Evolutionary conservation across 257 asterid species (phyloP).

Genomic region (Solanum paucissectum): DNA sequence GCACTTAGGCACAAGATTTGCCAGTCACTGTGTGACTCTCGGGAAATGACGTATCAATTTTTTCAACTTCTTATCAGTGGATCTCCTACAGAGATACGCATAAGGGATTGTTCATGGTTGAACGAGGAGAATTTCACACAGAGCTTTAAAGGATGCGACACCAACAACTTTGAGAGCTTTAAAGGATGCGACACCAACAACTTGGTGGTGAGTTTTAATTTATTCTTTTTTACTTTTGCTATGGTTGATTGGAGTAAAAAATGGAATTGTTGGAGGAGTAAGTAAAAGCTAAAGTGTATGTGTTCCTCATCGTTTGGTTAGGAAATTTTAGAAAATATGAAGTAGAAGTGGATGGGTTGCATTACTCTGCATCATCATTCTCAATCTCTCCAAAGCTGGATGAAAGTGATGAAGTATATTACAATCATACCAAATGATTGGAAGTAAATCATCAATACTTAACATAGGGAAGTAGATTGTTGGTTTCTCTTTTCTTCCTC

Average conservation of each 20-base stretch:
- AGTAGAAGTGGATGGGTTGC: not conserved
- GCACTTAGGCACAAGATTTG: slow-evolving; percentile 59
- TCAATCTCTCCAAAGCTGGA: not conserved
- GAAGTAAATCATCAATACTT: not conserved
- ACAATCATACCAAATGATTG: not conserved
- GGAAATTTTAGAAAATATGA: not conserved
- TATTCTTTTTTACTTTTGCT: not conserved
- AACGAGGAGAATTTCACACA: slow-evolving; percentile 53
- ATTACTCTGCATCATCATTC: not conserved
- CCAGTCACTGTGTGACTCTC: slow-evolving; percentile 55
- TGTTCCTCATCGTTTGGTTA: not conserved
- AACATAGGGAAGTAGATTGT: not conserved
- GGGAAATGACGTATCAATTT: slow-evolving; percentile 56
- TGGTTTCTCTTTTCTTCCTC: not conserved
- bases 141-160: slow-evolving; percentile 40
- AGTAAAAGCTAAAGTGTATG: not conserved
- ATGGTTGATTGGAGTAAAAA: not conserved
- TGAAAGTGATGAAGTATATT: not conserved
- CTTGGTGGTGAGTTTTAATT: slow-evolving; percentile 36
- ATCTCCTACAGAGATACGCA: slow-evolving; percentile 70
- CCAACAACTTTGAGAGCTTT: slow-evolving; percentile 47
- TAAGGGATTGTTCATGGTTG: slow-evolving; percentile 88
- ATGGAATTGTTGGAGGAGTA: not conserved
- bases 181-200: slow-evolving; percentile 43
- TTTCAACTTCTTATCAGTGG: slow-evolving; percentile 54